A percentile compares a stretch with the other conserved stretches of the same genome.
phyloP scores from a whole-genome alignment of 2,329 filamentous ascomycete genomes.

The Fusarium luffae region DNA sequence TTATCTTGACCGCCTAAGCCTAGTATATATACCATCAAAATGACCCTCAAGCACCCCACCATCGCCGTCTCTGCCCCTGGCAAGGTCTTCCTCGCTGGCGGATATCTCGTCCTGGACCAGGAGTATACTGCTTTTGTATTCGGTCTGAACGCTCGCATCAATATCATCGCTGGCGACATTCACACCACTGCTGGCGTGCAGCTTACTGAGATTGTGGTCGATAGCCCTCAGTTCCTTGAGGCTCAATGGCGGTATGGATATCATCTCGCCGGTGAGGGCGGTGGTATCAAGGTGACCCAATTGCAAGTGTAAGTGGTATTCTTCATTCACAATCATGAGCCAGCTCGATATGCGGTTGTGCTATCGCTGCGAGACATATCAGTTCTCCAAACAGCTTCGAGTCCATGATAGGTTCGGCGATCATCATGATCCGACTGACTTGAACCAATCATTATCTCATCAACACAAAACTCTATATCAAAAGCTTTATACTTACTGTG shows the following conservation, averaged over 20 bases:
- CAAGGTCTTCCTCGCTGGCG: slow-evolving; percentile 94
- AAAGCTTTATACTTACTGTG: not conserved
- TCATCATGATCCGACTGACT: slow-evolving; percentile 1
- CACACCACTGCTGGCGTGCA: slow-evolving; percentile 71
- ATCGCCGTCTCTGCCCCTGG: slow-evolving; percentile 87
- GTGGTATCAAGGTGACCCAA: slow-evolving; percentile 85
- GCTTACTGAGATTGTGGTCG: slow-evolving; percentile 80
- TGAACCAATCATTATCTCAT: not conserved
- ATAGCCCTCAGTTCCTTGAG: slow-evolving; percentile 89
- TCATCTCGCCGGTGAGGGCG: slow-evolving; percentile 73
- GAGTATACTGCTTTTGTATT: slow-evolving; percentile 81
- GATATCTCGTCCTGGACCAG: slow-evolving; percentile 93
- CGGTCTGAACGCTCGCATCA: slow-evolving; percentile 75
- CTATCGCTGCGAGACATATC: not conserved
- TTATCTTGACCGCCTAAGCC: not conserved
- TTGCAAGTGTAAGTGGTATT: slow-evolving; percentile 75
- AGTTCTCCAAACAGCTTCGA: not conserved
- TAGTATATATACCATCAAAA: slow-evolving; percentile 11
- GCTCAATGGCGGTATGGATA: slow-evolving; percentile 91
- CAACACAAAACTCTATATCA: not conserved
- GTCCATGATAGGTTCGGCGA: slow-evolving; percentile 9
- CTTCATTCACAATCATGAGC: not conserved
- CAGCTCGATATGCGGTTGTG: not conserved
- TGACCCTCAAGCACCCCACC: slow-evolving; percentile 50
- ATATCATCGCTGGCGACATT: slow-evolving; percentile 69